A percentile compares a stretch with the other conserved stretches of the same genome.
Evolutionary conservation across 148 eudicot species (phyloP).

Genomic region (Rhododendron kiyosumense): DNA sequence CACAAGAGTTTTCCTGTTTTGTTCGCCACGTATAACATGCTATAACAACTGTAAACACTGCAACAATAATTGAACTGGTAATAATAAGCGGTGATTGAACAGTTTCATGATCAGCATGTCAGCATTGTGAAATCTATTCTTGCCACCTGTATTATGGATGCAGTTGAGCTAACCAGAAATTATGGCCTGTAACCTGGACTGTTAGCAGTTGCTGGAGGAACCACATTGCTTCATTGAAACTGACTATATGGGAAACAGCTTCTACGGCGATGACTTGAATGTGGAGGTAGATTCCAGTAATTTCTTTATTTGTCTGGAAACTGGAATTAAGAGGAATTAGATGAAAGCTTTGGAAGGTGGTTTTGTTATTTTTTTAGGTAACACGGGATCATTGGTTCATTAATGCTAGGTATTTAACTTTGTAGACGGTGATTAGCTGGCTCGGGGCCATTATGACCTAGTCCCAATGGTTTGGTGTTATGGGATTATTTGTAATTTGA

Average conservation of each 20-base stretch:
- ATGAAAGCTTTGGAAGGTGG: not conserved
- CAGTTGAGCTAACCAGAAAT: not conserved
- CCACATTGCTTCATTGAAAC: not conserved
- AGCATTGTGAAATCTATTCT: not conserved
- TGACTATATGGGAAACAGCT: not conserved
- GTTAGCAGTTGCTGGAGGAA: not conserved
- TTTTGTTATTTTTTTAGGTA: not conserved
- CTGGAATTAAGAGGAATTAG: not conserved
- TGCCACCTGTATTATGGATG: not conserved
- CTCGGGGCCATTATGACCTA: not conserved
- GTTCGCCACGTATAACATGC: not conserved
- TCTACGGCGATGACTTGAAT: not conserved
- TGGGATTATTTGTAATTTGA: not conserved
- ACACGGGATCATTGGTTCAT: not conserved
- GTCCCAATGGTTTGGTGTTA: not conserved
- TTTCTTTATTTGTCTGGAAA: not conserved
- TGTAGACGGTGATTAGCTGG: not conserved
- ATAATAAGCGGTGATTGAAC: not conserved
- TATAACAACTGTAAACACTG: not conserved
- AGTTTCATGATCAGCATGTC: not conserved
- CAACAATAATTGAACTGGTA: not conserved
- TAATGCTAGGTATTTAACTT: not conserved
- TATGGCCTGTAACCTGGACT: not conserved
- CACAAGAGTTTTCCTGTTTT: not conserved
- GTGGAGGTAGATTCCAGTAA: not conserved